A percentile compares a stretch with the other conserved stretches of the same genome.
Evolutionary conservation across 2,329 filamentous ascomycete species (phyloP).

Genomic region (Exophiala mesophila): DNA sequence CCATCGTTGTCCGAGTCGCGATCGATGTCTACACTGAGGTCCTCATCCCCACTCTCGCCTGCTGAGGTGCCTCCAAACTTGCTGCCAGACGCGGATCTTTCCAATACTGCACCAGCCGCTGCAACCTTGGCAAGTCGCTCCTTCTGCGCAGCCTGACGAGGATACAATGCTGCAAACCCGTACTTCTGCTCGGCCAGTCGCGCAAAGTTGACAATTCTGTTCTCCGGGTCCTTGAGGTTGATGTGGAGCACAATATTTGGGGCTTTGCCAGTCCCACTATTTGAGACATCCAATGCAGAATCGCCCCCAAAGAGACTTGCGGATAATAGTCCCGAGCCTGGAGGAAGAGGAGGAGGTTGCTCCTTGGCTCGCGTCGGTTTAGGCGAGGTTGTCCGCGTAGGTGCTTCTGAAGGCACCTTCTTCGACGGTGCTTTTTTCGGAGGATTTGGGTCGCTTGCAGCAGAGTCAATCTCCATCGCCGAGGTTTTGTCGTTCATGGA

Average conservation of each 20-base stretch:
- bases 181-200: constrained; percentile 90
- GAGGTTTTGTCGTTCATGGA: constrained; percentile 11
- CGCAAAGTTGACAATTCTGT: constrained; percentile 93
- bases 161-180: constrained; percentile 89
- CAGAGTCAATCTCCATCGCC: constrained; percentile 19
- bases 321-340: constrained; percentile 60
- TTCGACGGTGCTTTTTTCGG: constrained; percentile 38
- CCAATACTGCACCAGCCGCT: constrained; percentile 78
- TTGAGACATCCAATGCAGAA: constrained; percentile 41
- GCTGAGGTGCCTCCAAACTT: constrained; percentile 64
- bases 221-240: constrained; percentile 71
- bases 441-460: constrained; percentile 24
- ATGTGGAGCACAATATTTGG: constrained; percentile 83
- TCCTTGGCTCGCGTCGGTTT: constrained; percentile 55
- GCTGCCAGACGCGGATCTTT: constrained; percentile 45
- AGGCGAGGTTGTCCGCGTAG: constrained; percentile 51
- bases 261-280: constrained; percentile 40
- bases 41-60: constrained; percentile 55
- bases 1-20: constrained; percentile 56
- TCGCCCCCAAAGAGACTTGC: constrained; percentile 56
- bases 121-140: constrained; percentile 84
- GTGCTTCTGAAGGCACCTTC: constrained; percentile 42
- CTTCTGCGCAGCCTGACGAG: constrained; percentile 79
- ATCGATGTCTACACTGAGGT: constrained; percentile 85
- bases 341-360: constrained; percentile 52